phyloP scores from a whole-genome alignment of 1,284 basidiomycete genomes.

The Pseudozyma pruni region DNA sequence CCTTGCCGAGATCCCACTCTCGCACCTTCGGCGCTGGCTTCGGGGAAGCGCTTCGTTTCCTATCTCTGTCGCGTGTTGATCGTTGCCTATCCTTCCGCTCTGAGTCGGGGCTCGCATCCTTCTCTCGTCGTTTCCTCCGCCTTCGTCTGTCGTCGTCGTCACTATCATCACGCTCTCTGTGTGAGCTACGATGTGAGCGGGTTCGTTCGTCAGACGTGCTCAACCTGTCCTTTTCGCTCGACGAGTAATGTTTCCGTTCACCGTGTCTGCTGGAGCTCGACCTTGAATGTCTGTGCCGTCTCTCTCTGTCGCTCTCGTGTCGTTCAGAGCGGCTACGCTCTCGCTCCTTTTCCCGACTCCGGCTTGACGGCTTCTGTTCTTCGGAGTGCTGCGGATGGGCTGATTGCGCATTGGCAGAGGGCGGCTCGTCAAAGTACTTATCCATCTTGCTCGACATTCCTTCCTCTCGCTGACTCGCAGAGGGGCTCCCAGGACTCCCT shows the following conservation, averaged over 20 bases:
- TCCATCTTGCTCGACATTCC: conserved; percentile 58
- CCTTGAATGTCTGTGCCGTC: background rate
- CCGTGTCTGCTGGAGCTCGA: conserved; percentile 1
- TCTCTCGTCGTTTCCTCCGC: background rate
- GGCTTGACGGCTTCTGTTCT: background rate
- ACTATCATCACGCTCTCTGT: background rate
- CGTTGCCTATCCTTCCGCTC: background rate
- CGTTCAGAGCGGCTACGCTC: background rate
- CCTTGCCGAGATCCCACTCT: conserved; percentile 44
- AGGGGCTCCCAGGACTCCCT: no score
- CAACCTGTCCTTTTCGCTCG: background rate
- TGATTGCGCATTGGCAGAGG: conserved; percentile 6
- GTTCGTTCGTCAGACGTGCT: no score
- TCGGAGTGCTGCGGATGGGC: background rate
- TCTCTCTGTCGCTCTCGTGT: background rate
- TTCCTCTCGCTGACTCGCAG: background rate
- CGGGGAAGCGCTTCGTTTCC: conserved; percentile 1
- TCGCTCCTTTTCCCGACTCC: background rate
- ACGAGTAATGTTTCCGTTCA: background rate
- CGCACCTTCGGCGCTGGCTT: conserved; percentile 15
- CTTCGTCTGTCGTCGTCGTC: background rate
- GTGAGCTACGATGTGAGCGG: conserved; percentile 2
- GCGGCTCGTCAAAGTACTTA: conserved; percentile 52
- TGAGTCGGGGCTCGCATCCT: background rate
- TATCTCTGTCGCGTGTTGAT: background rate